These are phyloP conservation scores for Fusarium tricinctum DNA, from an alignment of 2,329 filamentous ascomycete genomes.

Conservation along the genomic window DNA sequence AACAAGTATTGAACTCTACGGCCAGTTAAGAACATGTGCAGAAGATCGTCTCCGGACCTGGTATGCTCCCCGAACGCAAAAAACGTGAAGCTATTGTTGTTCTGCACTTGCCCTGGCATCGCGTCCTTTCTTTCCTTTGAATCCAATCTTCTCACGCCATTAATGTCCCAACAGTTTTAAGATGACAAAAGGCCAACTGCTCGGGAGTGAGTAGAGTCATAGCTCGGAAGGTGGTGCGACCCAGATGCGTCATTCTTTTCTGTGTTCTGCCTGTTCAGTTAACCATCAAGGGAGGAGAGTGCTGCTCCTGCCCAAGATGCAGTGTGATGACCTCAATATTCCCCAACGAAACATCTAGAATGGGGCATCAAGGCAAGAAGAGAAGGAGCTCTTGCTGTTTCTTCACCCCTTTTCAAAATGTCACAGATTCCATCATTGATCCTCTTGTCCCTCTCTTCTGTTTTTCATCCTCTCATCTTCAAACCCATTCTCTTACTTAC, in stretches of 20 bases:
- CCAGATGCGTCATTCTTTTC: not conserved
- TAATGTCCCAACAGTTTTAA: conserved; percentile 1
- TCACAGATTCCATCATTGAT: not conserved
- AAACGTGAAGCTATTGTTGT: not conserved
- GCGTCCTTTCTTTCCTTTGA: not conserved
- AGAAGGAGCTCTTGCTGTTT: not conserved
- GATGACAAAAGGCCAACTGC: not conserved
- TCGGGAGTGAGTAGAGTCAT: no score
- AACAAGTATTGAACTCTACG: no score
- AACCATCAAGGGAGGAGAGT: not conserved
- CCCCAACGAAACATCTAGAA: conserved; percentile 12
- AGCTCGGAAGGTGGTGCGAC: not conserved
- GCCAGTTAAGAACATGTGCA: not conserved
- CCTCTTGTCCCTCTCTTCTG: conserved; percentile 2
- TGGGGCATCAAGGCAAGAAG: not conserved
- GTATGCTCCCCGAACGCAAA: not conserved
- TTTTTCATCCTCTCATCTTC: conserved; percentile 13
- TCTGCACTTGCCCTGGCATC: not conserved
- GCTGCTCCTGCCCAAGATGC: conserved; percentile 13
- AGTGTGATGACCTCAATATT: not conserved
- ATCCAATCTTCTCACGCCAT: not conserved
- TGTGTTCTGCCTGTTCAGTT: conserved; percentile 6
- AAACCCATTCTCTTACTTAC: not conserved
- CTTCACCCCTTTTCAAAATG: not conserved
- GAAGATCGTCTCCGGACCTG: not conserved